Percentiles rank a stretch among this genome's conserved stretches.
phyloP scores from a whole-genome alignment of 2,329 filamentous ascomycete species.

The Trichoderma cornu-damae region DNA sequence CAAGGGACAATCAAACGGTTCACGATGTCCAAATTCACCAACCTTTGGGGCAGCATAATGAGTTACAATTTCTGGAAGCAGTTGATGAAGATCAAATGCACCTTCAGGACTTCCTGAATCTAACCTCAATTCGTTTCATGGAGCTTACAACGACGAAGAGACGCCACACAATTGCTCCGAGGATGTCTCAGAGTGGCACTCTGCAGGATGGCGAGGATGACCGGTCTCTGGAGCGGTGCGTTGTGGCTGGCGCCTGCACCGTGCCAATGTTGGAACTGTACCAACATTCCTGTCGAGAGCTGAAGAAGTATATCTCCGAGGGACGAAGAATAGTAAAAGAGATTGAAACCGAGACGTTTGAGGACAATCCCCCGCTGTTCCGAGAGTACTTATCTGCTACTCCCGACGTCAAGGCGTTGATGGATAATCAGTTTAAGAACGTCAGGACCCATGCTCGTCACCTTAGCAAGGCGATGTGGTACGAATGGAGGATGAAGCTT shows the following conservation, averaged over 20 bases:
- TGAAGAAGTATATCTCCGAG: constrained; percentile 95
- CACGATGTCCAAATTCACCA: constrained; percentile 43
- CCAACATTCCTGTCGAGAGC: constrained; percentile 89
- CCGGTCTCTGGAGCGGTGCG: constrained; percentile 65
- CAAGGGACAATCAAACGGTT: constrained; percentile 44
- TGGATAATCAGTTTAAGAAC: constrained; percentile 97
- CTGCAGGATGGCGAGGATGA: constrained; percentile 44
- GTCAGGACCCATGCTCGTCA: constrained; percentile 89
- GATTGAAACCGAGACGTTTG: constrained; percentile 82
- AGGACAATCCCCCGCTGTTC: constrained; percentile 88
- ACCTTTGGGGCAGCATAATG: constrained; percentile 37
- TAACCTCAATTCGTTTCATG: constrained; percentile 98
- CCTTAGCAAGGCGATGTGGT: constrained; percentile 94
- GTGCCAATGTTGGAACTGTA: constrained; percentile 91
- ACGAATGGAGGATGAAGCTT: constrained; percentile 92
- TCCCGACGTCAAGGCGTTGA: constrained; percentile 73
- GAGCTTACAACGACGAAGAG: constrained; percentile 95
- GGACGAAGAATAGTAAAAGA: constrained; percentile 84
- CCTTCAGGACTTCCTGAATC: constrained; percentile 85
- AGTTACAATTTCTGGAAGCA: constrained; percentile 43
- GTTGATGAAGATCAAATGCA: constrained; percentile 61
- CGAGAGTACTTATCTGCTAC: constrained; percentile 84
- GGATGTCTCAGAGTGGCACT: constrained; percentile 40
- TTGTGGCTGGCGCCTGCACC: constrained; percentile 85
- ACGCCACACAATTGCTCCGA: constrained; percentile 70